Evolutionary conservation across 2,329 filamentous ascomycete species (phyloP).

Genomic region (Polychaeton citri): DNA sequence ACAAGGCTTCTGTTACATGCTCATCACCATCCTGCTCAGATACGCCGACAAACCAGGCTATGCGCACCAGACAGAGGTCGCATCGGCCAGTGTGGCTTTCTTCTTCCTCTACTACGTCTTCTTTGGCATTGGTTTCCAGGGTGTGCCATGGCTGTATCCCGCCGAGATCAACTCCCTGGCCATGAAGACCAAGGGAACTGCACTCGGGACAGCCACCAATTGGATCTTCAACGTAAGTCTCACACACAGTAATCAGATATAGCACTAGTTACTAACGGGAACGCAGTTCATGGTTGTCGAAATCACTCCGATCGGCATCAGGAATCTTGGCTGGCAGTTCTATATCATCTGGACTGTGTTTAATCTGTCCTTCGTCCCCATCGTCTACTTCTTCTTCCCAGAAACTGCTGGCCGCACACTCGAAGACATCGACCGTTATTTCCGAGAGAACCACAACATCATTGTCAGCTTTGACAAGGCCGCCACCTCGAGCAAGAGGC

Average conservation of each 20-base stretch:
- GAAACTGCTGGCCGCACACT: slow-evolving; percentile 21
- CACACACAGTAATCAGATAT: slow-evolving; percentile 2
- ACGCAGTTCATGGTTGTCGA: slow-evolving; percentile 31
- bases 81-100: slow-evolving; percentile 32
- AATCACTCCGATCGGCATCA: slow-evolving; percentile 18
- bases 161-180: slow-evolving; percentile 37
- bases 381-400: slow-evolving; percentile 27
- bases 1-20: slow-evolving; percentile 38
- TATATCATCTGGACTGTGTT: slow-evolving; percentile 38
- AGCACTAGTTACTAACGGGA: slow-evolving; percentile 16
- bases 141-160: slow-evolving; percentile 28
- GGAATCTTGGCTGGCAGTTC: slow-evolving; percentile 18
- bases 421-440: slow-evolving; percentile 18
- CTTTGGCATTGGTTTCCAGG: slow-evolving; percentile 37
- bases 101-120: slow-evolving; percentile 44
- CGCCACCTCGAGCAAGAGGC: slow-evolving; percentile 32
- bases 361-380: slow-evolving; percentile 38
- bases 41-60: slow-evolving; percentile 24
- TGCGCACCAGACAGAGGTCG: slow-evolving; percentile 14
- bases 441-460: slow-evolving; percentile 16
- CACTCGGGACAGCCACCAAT: slow-evolving; percentile 37
- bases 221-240: slow-evolving; percentile 35
- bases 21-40: slow-evolving; percentile 38
- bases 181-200: slow-evolving; percentile 37
- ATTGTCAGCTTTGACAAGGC: slow-evolving; percentile 37